Conservation (phyloP, 2,329 filamentous ascomycete species). For the Fusarium sp. region DNA sequence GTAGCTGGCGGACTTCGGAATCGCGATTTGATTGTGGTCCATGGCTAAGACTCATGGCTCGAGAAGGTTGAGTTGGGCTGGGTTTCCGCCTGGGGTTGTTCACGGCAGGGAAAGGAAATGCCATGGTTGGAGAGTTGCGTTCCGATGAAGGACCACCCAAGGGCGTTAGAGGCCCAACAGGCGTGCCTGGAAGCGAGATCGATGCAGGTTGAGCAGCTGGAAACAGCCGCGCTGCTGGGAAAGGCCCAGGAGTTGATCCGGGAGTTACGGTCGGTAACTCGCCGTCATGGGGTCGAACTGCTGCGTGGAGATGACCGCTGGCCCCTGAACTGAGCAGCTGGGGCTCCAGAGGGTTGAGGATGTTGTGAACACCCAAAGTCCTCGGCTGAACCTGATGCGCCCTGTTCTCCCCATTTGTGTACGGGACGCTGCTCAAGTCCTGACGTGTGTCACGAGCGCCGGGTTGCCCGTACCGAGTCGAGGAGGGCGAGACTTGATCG, state of each 20-base stretch:
- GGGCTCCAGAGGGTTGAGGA: conserved; percentile 53
- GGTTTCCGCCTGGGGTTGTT: conserved; percentile 45
- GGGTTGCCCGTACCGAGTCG: conserved; percentile 35
- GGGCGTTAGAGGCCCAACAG: conserved; percentile 44
- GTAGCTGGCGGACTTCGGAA: conserved; percentile 36
- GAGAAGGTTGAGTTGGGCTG: conserved; percentile 48
- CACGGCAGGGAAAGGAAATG: conserved; percentile 48
- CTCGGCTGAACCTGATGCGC: conserved; percentile 42
- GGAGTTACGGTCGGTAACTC: conserved; percentile 29
- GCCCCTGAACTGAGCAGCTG: conserved; percentile 34
- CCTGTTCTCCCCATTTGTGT: conserved; percentile 38
- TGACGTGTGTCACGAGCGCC: conserved; percentile 40
- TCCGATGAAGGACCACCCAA: conserved; percentile 47
- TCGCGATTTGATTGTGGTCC: conserved; percentile 35
- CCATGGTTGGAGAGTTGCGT: conserved; percentile 46
- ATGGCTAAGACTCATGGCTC: conserved; percentile 46
- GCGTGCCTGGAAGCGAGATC: conserved; percentile 50
- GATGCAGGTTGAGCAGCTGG: conserved; percentile 45
- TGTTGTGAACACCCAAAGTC: conserved; percentile 52
- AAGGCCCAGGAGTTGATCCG: conserved; percentile 37
- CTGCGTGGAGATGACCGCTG: conserved; percentile 16
- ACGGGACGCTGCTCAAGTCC: conserved; percentile 34
- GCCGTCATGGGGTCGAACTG: conserved; percentile 32
- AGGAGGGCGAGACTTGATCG: conserved; percentile 43
- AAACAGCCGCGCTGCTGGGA: conserved; percentile 39